Percentiles rank a stretch among this genome's conserved stretches.
Evolutionary conservation across 2,329 filamentous ascomycete genomes (phyloP).

Genomic region (Botryotinia convoluta): DNA sequence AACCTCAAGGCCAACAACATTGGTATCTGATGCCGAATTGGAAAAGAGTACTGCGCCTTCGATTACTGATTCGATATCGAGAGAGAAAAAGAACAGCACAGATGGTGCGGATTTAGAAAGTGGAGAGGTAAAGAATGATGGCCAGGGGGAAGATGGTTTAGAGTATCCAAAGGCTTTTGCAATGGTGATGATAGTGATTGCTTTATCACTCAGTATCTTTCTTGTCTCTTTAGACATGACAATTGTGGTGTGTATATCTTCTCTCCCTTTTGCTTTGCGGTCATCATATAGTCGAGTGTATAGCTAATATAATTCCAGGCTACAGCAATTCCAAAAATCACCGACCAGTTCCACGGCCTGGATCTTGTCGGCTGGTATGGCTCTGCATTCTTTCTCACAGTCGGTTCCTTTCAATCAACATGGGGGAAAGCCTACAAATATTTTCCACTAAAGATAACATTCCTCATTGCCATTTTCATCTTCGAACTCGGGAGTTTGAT

Average conservation of each 20-base stretch:
- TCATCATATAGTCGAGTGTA: neutral
- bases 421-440: constrained; percentile 40
- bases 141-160: constrained; percentile 22
- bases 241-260: constrained; percentile 42
- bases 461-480: constrained; percentile 37
- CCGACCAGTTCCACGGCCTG: constrained; percentile 49
- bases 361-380: constrained; percentile 56
- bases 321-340: constrained; percentile 56
- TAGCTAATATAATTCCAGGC: constrained; percentile 33
- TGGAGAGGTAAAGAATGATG: neutral
- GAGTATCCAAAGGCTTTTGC: constrained; percentile 35
- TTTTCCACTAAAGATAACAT: constrained; percentile 38
- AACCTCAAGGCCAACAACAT: neutral
- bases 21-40: constrained; percentile 22
- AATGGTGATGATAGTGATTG: constrained; percentile 45
- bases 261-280: neutral
- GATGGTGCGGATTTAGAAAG: constrained; percentile 20
- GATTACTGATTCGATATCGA: constrained; percentile 23
- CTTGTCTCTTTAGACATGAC: constrained; percentile 46
- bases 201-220: constrained; percentile 49
- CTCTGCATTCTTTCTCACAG: constrained; percentile 51
- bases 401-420: constrained; percentile 40
- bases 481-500: constrained; percentile 42
- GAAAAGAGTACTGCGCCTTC: constrained; percentile 26
- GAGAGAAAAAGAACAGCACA: constrained; percentile 28